Percentiles rank a stretch among this genome's conserved stretches.
These are phyloP conservation scores for Escovopsis weberi DNA, from an alignment of 2,329 filamentous ascomycete genomes.

Conservation along the genomic window DNA sequence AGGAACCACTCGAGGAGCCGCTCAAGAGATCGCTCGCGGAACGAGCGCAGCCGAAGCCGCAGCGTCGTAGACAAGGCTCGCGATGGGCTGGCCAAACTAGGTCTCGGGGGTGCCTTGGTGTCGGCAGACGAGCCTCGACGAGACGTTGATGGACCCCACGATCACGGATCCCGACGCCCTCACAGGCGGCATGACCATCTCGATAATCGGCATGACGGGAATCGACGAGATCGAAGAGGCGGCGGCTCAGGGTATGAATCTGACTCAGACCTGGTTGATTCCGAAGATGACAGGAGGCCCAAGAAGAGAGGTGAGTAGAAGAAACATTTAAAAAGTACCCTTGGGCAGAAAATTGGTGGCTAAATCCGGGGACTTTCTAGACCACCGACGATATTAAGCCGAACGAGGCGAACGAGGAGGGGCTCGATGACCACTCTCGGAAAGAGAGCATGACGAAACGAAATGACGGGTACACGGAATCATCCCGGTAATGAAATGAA, in stretches of 20 bases:
- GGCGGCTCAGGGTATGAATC: slow-evolving; percentile 33
- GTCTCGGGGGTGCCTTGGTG: slow-evolving; percentile 33
- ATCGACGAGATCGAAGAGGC: slow-evolving; percentile 17
- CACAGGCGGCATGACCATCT: slow-evolving; percentile 21
- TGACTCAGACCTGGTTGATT: slow-evolving; percentile 42
- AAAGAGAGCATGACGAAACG: too few relatives aligned
- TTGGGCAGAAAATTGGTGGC: too few relatives aligned
- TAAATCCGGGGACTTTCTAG: too few relatives aligned
- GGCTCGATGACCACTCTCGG: too few relatives aligned
- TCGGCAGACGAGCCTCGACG: slow-evolving; percentile 23
- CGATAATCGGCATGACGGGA: slow-evolving; percentile 17
- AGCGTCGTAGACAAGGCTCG: slow-evolving; percentile 50
- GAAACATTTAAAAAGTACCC: too few relatives aligned
- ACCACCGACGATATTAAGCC: too few relatives aligned
- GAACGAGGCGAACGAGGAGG: too few relatives aligned
- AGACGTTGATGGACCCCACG: slow-evolving; percentile 31
- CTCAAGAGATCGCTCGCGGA: slow-evolving; percentile 28
- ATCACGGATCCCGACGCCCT: slow-evolving; percentile 25
- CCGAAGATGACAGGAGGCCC: slow-evolving; percentile 38
- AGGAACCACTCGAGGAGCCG: slow-evolving; percentile 28
- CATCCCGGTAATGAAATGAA: too few relatives aligned
- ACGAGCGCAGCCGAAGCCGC: slow-evolving; percentile 40
- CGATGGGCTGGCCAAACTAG: slow-evolving; percentile 46
- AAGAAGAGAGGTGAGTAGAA: slow-evolving; percentile 46
- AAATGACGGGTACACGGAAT: too few relatives aligned